A percentile compares a stretch with the other conserved stretches of the same genome.
Evolutionary conservation across 148 eudicot genomes (phyloP).

Genomic region (Selenicereus undatus): DNA sequence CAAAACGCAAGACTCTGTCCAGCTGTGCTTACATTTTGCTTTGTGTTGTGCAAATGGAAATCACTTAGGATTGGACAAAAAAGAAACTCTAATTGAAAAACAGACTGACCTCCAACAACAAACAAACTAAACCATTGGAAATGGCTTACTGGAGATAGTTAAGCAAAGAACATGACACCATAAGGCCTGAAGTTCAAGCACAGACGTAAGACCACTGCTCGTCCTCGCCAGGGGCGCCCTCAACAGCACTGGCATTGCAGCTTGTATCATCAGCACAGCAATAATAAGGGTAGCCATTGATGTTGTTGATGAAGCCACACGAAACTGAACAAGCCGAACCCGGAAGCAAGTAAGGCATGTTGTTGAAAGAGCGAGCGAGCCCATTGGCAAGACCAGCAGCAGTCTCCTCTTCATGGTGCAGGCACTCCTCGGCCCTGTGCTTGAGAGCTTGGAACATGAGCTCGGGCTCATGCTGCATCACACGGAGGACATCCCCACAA

Average conservation of each 20-base stretch:
- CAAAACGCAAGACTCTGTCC: constrained; percentile 27
- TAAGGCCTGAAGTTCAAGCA: constrained; percentile 50
- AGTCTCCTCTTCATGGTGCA: constrained; percentile 26
- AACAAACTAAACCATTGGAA: constrained; percentile 24
- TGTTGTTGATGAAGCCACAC: constrained; percentile 20
- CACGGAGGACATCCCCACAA: constrained; percentile 68
- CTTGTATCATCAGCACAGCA: constrained; percentile 35
- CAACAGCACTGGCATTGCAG: constrained; percentile 38
- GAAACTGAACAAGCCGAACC: not conserved
- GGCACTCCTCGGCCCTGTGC: constrained; percentile 73
- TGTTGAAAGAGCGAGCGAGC: constrained; percentile 58
- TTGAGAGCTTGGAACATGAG: constrained; percentile 81
- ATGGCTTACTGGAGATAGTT: not conserved
- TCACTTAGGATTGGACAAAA: not conserved
- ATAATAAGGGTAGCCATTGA: constrained; percentile 21
- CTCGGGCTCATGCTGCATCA: constrained; percentile 94
- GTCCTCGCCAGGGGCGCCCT: constrained; percentile 47
- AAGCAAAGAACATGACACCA: not conserved
- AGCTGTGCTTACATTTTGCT: constrained; percentile 32
- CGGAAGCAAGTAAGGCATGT: constrained; percentile 74
- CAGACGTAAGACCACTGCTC: constrained; percentile 84
- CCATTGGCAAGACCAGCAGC: constrained; percentile 34
- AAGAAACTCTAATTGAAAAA: constrained; percentile 22
- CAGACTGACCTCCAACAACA: constrained; percentile 43
- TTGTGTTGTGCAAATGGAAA: constrained; percentile 27